These are phyloP conservation scores for Trametes cingulata DNA, from an alignment of 768 basidiomycete species.

Conservation along the genomic window DNA sequence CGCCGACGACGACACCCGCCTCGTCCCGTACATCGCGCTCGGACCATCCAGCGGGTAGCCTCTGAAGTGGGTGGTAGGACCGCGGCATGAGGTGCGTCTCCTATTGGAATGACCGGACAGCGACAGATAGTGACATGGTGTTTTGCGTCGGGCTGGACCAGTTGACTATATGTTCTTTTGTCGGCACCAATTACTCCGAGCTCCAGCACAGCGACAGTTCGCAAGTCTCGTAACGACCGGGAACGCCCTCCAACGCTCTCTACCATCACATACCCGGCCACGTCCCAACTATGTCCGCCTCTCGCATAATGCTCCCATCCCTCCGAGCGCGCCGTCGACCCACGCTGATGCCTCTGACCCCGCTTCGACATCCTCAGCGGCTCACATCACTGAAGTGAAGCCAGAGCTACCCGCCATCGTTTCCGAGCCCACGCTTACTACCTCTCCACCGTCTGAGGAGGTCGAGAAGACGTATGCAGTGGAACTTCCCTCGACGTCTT, in stretches of 20 bases:
- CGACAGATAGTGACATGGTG: background rate
- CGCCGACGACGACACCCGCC: slow-evolving; percentile 5
- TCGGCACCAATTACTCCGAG: slow-evolving; percentile 56
- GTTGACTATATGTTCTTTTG: slow-evolving; percentile 79
- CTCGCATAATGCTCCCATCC: background rate
- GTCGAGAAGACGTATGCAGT: background rate
- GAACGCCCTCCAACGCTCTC: background rate
- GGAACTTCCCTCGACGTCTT: background rate
- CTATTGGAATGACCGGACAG: background rate
- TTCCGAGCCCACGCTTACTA: background rate
- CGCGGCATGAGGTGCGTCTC: slow-evolving; percentile 62
- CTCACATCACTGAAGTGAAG: background rate
- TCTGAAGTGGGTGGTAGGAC: slow-evolving; percentile 8
- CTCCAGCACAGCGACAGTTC: slow-evolving; percentile 33
- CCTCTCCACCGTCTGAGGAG: background rate
- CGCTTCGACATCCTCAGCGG: background rate
- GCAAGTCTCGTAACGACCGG: slow-evolving; percentile 20
- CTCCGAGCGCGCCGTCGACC: background rate
- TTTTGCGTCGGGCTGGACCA: slow-evolving; percentile 24
- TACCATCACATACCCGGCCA: background rate
- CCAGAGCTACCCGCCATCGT: background rate
- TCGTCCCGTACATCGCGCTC: background rate
- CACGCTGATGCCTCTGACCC: background rate
- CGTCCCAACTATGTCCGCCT: background rate
- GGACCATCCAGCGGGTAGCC: slow-evolving; percentile 1